These are phyloP conservation scores for Verticillium tricorpus DNA, from an alignment of 2,329 filamentous ascomycete genomes.

Conservation along the genomic window DNA sequence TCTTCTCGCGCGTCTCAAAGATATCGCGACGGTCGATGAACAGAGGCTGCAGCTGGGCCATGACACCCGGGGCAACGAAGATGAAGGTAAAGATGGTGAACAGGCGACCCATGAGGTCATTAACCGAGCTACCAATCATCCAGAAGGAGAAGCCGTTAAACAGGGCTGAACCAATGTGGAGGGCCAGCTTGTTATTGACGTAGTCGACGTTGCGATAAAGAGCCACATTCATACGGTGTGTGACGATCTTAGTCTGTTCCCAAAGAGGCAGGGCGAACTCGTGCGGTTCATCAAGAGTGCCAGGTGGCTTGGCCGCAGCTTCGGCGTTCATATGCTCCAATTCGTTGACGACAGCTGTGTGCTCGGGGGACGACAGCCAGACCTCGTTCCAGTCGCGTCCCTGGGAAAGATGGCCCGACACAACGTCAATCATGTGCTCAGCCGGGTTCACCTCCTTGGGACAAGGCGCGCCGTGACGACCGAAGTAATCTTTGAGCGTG, in stretches of 20 bases:
- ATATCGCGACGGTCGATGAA: slow-evolving; percentile 54
- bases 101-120: slow-evolving; percentile 48
- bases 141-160: slow-evolving; percentile 61
- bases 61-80: slow-evolving; percentile 54
- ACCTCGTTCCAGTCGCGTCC: slow-evolving; percentile 62
- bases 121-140: slow-evolving; percentile 48
- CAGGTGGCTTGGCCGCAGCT: slow-evolving; percentile 40
- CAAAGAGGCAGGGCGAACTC: slow-evolving; percentile 69
- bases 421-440: slow-evolving; percentile 68
- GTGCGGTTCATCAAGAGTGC: slow-evolving; percentile 44
- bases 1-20: slow-evolving; percentile 55
- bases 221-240: slow-evolving; percentile 55
- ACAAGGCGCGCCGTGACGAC: slow-evolving; percentile 59
- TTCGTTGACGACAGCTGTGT: slow-evolving; percentile 50
- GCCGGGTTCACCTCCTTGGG: slow-evolving; percentile 63
- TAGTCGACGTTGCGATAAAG: slow-evolving; percentile 66
- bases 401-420: slow-evolving; percentile 43
- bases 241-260: slow-evolving; percentile 60
- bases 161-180: slow-evolving; percentile 50
- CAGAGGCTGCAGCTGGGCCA: slow-evolving; percentile 55
- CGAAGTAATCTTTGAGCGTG: slow-evolving; percentile 60
- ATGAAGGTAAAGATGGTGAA: slow-evolving; percentile 62
- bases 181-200: slow-evolving; percentile 56
- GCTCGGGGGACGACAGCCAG: slow-evolving; percentile 62
- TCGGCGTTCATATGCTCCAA: slow-evolving; percentile 59